A percentile compares a stretch with the other conserved stretches of the same genome.
Conservation (phyloP, 129 eudicot species). For the Ambrosia artemisiifolia region DNA sequence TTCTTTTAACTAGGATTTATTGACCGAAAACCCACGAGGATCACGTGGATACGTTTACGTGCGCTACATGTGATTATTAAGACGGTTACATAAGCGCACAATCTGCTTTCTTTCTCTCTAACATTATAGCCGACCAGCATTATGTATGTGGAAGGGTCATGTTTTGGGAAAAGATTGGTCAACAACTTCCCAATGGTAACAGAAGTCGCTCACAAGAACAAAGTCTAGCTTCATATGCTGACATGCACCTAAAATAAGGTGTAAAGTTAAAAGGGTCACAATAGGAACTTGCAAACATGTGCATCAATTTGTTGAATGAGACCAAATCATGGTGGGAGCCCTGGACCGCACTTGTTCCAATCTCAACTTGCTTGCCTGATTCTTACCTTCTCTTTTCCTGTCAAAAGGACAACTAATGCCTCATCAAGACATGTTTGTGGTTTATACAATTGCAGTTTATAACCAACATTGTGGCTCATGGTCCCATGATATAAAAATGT, state of each 20-base stretch:
- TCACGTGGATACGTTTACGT: too few relatives aligned
- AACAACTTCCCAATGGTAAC: background rate
- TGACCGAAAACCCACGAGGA: too few relatives aligned
- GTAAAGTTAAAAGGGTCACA: constrained; percentile 5
- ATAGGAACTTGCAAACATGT: constrained; percentile 11
- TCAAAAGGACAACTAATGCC: background rate
- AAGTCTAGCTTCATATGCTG: background rate
- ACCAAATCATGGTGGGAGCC: constrained; percentile 6
- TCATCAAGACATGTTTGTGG: constrained; percentile 8
- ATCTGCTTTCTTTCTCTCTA: too few relatives aligned
- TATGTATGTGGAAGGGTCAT: too few relatives aligned
- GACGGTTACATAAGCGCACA: too few relatives aligned
- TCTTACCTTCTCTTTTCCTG: constrained; percentile 16
- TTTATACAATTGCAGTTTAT: background rate
- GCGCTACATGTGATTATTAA: too few relatives aligned
- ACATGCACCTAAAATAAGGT: background rate
- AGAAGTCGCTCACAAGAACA: background rate
- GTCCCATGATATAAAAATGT: constrained; percentile 1
- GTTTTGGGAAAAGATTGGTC: background rate
- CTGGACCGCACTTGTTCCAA: constrained; percentile 26
- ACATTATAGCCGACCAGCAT: too few relatives aligned
- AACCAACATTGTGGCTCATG: background rate
- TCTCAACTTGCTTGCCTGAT: constrained; percentile 4
- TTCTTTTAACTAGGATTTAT: too few relatives aligned
- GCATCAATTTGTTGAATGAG: constrained; percentile 19